Evolutionary conservation across 2,329 filamentous ascomycete genomes (phyloP), one percentile per base, ranked within the genome.

Genomic region (Monilinia vaccinii-corymbosi): DNA sequence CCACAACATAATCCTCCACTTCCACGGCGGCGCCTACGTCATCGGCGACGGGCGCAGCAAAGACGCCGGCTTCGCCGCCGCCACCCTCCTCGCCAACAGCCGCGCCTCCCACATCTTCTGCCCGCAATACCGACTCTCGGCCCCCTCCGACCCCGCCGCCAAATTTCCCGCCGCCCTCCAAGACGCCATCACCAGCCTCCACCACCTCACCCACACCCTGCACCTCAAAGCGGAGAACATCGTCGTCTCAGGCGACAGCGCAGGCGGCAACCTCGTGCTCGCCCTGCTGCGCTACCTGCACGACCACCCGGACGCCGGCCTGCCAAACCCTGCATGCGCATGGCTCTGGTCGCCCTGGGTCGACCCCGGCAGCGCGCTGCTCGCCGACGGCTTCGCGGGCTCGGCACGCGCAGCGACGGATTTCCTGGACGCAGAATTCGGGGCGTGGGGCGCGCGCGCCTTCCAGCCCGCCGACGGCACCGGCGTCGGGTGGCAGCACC

Each of bases 121-220:
- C 31, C 76, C 76, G 1, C 76, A 79, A 61, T 81, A 82, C 69
- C 75, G 79, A 0, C 73, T 81, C 7, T 71, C 76, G n/a, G n/a
- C n/a, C n/a, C n/a, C n/a, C 4, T 73, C 72, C 0, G 73, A 76
- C 44, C 73, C 75, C 0, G 66, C 64, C 11, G 74, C 75, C n/a
- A 75, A 73, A 0, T 82, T 81, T 68, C 79, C 79, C 1, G 79
- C 78, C 0, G 75, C 77, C 4, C 66, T 80, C 3, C 79, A 81
- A 67, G 79, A 81, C 65, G 71, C 70, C 3, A 62, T 82, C 47
- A 75, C 78, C 0, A 65, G 72, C 4, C 80, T 79, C 65, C 65
- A 75, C 8, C 76, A 79, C 66, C 61, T 78, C 13, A 66, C 74
- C n/a, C 69, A 70, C 5, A 58, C 44, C 1, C 66, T 77, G 16